Conservation (phyloP, 495 filamentous ascomycete species). For the Apiosordaria backusii region DNA sequence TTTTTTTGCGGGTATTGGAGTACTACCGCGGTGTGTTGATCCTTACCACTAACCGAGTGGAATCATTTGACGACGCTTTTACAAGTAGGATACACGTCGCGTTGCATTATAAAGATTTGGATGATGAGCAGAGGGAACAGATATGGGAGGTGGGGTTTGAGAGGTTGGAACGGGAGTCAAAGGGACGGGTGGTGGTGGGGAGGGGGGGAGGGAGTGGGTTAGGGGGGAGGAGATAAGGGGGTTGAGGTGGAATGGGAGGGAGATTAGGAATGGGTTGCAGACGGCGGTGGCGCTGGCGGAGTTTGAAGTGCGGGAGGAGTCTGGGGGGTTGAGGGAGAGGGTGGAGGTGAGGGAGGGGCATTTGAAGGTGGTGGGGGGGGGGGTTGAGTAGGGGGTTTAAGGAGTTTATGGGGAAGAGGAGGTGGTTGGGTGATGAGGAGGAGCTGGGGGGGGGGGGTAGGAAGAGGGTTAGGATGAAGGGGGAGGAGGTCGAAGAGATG, state of each 20-base stretch:
- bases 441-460: too few relatives aligned
- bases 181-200: background rate
- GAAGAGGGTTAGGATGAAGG: too few relatives aligned
- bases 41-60: slow-evolving; percentile 45
- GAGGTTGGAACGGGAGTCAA: slow-evolving; percentile 23
- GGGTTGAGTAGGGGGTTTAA: slow-evolving; percentile 43
- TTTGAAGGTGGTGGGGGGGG: slow-evolving; percentile 33
- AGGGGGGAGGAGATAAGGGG: slow-evolving; percentile 22
- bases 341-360: slow-evolving; percentile 36
- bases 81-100: slow-evolving; percentile 44
- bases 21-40: slow-evolving; percentile 43
- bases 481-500: too few relatives aligned
- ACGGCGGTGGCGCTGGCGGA: slow-evolving; percentile 45
- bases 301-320: slow-evolving; percentile 38
- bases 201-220: background rate
- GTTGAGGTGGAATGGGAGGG: slow-evolving; percentile 39
- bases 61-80: slow-evolving; percentile 42
- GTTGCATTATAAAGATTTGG: slow-evolving; percentile 38
- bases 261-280: slow-evolving; percentile 44
- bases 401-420: slow-evolving; percentile 24
- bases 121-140: slow-evolving; percentile 32
- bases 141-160: slow-evolving; percentile 44
- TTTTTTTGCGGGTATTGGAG: slow-evolving; percentile 47
- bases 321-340: slow-evolving; percentile 20
- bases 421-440: too few relatives aligned